Base-by-base conservation (phyloP, 2,329 filamentous ascomycete genomes). In the Apiospora rasikravindrae region DNA sequence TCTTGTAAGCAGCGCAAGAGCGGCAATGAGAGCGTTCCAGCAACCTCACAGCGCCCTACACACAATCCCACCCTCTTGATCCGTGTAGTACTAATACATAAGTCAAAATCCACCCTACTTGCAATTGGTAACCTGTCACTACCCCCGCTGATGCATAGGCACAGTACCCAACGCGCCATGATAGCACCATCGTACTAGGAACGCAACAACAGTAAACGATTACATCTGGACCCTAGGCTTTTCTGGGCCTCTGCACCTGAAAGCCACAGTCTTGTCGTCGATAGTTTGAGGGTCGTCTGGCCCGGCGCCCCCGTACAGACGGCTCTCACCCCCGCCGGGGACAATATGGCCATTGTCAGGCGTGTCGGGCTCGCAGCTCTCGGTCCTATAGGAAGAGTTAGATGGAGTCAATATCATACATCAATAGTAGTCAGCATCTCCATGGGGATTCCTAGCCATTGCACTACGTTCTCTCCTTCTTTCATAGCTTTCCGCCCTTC, bases 241-340 rank as follows among this genome's bases (percentile, higher is more conserved):
- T 7, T 5, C 33, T 6, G 33, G 57, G 22, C 2, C 19, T 40
- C 57, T 66, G 71, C 71, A 73, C 16, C 69, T 49, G 51, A 70
- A 73, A 26, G 71, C 71, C 47, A 70, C 69, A 6, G 69, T 70
- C 64, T 49, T 57, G 64, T 73, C 71, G 49, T 73, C 71, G 16
- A 72, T 42, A 11, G 68, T 61, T 16, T 69, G 40, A 11, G 67
- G 49, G 19, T 71, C 67, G 10, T 29, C 19, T 40, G 67, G 14
- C 67, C 26, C 37, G 13, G 24, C 44, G 13, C 51, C 37, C 19
- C 33, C 47, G n/a, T 44, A 61, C 11, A 72, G 57, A 19, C 22
- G 29, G 14, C n/a, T 19, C 8, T 69, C 68, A n/a, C 71, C 71
- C 7, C 22, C 33, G 24, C 33, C 24, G 2, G 45, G 24, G 19